Evolutionary conservation across 225 moss, liverwort and hornwort species (phyloP).

Genomic region (Bryum argenteum): DNA sequence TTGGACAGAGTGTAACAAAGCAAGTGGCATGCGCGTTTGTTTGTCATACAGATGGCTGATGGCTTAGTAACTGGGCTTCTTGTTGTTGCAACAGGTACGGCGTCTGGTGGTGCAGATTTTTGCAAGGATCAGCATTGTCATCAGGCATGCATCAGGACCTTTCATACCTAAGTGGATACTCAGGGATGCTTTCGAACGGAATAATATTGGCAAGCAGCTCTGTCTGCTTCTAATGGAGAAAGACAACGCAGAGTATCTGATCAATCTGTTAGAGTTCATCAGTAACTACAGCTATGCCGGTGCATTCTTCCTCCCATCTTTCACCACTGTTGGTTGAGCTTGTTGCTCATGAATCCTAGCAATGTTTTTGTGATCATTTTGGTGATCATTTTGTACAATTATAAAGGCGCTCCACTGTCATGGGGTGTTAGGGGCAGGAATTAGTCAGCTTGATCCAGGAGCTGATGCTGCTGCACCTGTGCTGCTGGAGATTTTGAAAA

Average conservation of each 20-base stretch:
- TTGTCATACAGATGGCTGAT: not conserved
- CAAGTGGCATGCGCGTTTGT: not conserved
- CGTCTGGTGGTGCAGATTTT: conserved; percentile 43
- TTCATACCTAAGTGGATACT: not conserved
- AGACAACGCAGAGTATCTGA: conserved; percentile 21
- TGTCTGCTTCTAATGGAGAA: not conserved
- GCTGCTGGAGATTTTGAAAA: conserved; percentile 28
- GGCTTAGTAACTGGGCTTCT: not conserved
- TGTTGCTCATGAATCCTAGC: too few species aligned
- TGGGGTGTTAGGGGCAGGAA: conserved; percentile 21
- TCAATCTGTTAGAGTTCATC: conserved; percentile 38
- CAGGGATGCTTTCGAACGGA: not conserved
- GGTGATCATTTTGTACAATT: not conserved
- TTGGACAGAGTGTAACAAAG: not conserved
- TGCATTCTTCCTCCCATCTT: conserved; percentile 21
- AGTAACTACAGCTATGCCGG: conserved; percentile 45
- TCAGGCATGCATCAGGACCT: not conserved
- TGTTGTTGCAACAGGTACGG: conserved; percentile 32
- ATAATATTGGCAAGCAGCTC: conserved; percentile 4
- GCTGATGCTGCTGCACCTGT: conserved; percentile 10
- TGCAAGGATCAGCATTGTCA: conserved; percentile 35
- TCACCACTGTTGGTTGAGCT: not conserved
- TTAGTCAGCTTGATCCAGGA: conserved; percentile 36
- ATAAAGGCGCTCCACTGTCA: conserved; percentile 1
- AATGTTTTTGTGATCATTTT: too few species aligned